Conservation (phyloP, 2,329 filamentous ascomycete genomes). For the Neobulgaria alba region DNA sequence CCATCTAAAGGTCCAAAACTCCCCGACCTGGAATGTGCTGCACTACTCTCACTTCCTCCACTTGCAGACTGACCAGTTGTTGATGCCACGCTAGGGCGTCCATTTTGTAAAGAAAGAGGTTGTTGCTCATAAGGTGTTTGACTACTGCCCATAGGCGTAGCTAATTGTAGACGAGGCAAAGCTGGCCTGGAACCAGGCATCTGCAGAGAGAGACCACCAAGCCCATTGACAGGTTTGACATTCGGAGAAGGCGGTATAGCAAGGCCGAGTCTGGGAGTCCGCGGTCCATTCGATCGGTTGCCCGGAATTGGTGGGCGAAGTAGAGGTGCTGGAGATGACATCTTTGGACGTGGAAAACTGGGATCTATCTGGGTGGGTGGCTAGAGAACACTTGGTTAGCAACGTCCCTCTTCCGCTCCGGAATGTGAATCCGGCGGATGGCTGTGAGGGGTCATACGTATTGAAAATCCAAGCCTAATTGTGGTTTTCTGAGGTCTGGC, state of each 20-base stretch:
- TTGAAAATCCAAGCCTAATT: too few relatives aligned
- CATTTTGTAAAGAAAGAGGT: slow-evolving; percentile 30
- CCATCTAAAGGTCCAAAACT: slow-evolving; percentile 75
- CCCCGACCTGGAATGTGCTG: slow-evolving; percentile 70
- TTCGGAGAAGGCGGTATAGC: slow-evolving; percentile 85
- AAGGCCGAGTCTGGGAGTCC: slow-evolving; percentile 54
- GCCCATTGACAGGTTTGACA: slow-evolving; percentile 57
- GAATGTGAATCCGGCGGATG: too few relatives aligned
- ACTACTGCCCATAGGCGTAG: slow-evolving; percentile 79
- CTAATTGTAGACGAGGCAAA: slow-evolving; percentile 73
- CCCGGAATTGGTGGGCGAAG: slow-evolving; percentile 31
- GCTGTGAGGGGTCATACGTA: too few relatives aligned
- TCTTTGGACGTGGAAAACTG: slow-evolving; percentile 18
- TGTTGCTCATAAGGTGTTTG: slow-evolving; percentile 61
- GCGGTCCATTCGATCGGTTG: slow-evolving; percentile 21
- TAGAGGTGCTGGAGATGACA: slow-evolving; percentile 30
- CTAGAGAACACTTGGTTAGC: slow-evolving; percentile 11
- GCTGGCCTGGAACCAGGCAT: slow-evolving; percentile 39
- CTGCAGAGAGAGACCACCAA: slow-evolving; percentile 21
- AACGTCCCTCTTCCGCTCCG: too few relatives aligned
- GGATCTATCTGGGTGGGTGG: slow-evolving; percentile 13
- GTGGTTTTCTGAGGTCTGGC: slow-evolving; percentile 12
- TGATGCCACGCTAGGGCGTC: slow-evolving; percentile 31
- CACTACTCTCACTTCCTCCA: slow-evolving; percentile 71
- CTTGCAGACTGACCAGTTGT: slow-evolving; percentile 59